These are phyloP conservation scores for Zea mays DNA, from an alignment of 176 grass and related monocot genomes.

Conservation along the genomic window Zm-B73-REFERENCE-NAM-5.0 NC_050101.1:9934001-9934500, in stretches of 20 bases:
- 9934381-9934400: slow-evolving; percentile 62
- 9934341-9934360: slow-evolving; percentile 72
- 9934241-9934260: slow-evolving; percentile 33
- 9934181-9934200: slow-evolving; percentile 63
- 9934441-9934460: slow-evolving; percentile 45
- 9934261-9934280: slow-evolving; percentile 36
- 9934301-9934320: slow-evolving; percentile 86
- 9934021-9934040: neutral
- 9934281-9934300: slow-evolving; percentile 14
- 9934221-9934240: slow-evolving; percentile 98
- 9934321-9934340: slow-evolving; percentile 97
- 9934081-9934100: slow-evolving; percentile 97
- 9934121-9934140: slow-evolving; percentile 69
- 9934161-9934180: slow-evolving; percentile 58
- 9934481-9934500: slow-evolving; percentile 30
- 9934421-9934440: slow-evolving; percentile 92
- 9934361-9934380: slow-evolving; percentile 51
- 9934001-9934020: neutral
- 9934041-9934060: neutral
- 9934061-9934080: slow-evolving; percentile 36
- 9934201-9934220: slow-evolving; percentile 94
- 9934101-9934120: slow-evolving; percentile 92
- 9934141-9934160: slow-evolving; percentile 63
- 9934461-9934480: slow-evolving; percentile 38
- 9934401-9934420: slow-evolving; percentile 84